Evolutionary conservation across 2,329 filamentous ascomycete genomes (phyloP).

Genomic region (Scytalidium sp.): DNA sequence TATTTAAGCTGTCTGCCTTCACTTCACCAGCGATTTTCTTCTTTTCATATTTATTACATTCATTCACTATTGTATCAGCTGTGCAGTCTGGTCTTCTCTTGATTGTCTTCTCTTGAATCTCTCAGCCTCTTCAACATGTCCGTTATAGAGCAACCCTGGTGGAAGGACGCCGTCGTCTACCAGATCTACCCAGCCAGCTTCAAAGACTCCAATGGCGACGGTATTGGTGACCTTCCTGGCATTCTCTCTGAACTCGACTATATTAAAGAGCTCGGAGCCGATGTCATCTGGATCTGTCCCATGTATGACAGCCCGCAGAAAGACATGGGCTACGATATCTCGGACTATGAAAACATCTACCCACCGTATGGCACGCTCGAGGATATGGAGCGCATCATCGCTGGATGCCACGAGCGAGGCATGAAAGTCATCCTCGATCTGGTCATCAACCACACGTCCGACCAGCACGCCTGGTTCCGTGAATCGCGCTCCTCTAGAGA

Average conservation of each 20-base stretch:
- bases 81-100: no score
- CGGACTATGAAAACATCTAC: slow-evolving; percentile 64
- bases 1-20: no score
- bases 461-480: slow-evolving; percentile 63
- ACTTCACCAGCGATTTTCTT: no score
- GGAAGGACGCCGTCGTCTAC: slow-evolving; percentile 54
- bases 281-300: slow-evolving; percentile 66
- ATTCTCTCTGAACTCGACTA: slow-evolving; percentile 60
- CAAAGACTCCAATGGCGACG: slow-evolving; percentile 54
- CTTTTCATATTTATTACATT: no score
- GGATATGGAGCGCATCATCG: slow-evolving; percentile 61
- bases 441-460: slow-evolving; percentile 74
- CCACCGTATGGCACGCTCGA: slow-evolving; percentile 61
- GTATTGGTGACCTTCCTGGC: slow-evolving; percentile 58
- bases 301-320: slow-evolving; percentile 60
- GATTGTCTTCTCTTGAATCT: no score
- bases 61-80: no score
- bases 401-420: slow-evolving; percentile 54
- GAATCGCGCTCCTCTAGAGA: slow-evolving; percentile 47
- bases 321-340: slow-evolving; percentile 69
- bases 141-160: slow-evolving; percentile 36
- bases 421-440: slow-evolving; percentile 73
- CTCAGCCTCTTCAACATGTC: no score
- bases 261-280: slow-evolving; percentile 54
- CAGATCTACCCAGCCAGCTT: slow-evolving; percentile 57